A percentile compares a stretch with the other conserved stretches of the same genome.
Evolutionary conservation across 768 basidiomycete genomes (phyloP).

Genomic region (Russula lepida): DNA sequence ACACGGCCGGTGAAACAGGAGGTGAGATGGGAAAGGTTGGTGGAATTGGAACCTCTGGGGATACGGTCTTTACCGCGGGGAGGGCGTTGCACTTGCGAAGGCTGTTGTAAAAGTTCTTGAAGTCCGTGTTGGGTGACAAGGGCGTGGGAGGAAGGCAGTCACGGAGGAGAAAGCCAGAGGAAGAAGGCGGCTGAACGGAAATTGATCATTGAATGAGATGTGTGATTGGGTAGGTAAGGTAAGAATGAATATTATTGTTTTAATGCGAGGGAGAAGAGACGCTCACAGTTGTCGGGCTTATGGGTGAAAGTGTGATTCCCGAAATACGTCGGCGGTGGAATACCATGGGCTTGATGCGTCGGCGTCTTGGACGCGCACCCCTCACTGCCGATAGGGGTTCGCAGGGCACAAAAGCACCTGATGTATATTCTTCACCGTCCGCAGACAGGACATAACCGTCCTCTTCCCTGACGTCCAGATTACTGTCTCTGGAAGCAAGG

Average conservation of each 20-base stretch:
- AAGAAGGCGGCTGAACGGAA: not conserved
- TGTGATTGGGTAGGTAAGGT: not conserved
- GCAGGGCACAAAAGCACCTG: constrained; percentile 6
- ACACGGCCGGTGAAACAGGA: constrained; percentile 23
- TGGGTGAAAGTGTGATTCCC: not conserved
- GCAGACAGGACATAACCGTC: constrained; percentile 20
- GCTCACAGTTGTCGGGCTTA: constrained; percentile 6
- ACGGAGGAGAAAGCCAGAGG: constrained; percentile 10
- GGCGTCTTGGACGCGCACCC: constrained; percentile 6
- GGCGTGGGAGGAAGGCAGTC: constrained; percentile 12
- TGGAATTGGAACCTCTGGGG: too few species aligned
- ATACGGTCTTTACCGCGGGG: not conserved
- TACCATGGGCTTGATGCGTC: constrained; percentile 2
- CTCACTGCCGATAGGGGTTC: constrained; percentile 4
- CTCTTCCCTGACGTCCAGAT: constrained; percentile 16
- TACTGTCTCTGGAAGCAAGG: not conserved
- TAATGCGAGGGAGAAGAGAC: not conserved
- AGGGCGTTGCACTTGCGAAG: constrained; percentile 1
- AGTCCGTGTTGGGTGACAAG: constrained; percentile 13
- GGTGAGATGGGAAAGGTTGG: not conserved
- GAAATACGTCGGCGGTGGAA: constrained; percentile 14
- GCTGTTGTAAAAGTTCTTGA: constrained; percentile 14
- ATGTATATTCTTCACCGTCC: constrained; percentile 10
- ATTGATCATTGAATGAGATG: not conserved
- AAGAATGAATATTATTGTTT: not conserved